A percentile compares a stretch with the other conserved stretches of the same genome.
phyloP scores from a whole-genome alignment of 129 eudicot species.

The Helianthus tuberosus region DNA sequence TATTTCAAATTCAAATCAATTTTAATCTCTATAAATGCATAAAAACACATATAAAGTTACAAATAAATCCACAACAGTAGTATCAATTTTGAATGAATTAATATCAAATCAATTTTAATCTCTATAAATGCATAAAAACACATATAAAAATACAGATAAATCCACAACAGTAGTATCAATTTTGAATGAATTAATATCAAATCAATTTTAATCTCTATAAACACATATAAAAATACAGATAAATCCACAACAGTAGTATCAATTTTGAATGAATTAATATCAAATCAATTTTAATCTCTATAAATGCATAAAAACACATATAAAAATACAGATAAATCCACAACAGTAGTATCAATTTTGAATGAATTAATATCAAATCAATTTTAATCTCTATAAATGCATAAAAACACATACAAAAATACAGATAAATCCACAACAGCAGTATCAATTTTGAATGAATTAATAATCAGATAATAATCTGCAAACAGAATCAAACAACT shows the following conservation, averaged over 20 bases:
- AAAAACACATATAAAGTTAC: background rate
- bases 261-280: no score
- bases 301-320: no score
- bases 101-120: no score
- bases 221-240: background rate
- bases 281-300: no score
- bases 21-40: background rate
- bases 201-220: no score
- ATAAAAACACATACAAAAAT: background rate
- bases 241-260: no score
- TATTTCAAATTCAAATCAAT: background rate
- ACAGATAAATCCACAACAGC: no score
- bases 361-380: background rate
- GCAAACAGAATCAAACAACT: constrained; percentile 3
- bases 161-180: background rate
- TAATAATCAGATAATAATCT: background rate
- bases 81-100: no score
- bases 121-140: no score
- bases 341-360: constrained; percentile 6
- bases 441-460: background rate
- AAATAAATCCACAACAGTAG: no score
- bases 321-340: background rate
- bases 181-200: background rate
- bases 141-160: background rate
- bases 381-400: no score